Evolutionary conservation across 306 rosid species (phyloP).

Genomic region (Prunus davidiana): DNA sequence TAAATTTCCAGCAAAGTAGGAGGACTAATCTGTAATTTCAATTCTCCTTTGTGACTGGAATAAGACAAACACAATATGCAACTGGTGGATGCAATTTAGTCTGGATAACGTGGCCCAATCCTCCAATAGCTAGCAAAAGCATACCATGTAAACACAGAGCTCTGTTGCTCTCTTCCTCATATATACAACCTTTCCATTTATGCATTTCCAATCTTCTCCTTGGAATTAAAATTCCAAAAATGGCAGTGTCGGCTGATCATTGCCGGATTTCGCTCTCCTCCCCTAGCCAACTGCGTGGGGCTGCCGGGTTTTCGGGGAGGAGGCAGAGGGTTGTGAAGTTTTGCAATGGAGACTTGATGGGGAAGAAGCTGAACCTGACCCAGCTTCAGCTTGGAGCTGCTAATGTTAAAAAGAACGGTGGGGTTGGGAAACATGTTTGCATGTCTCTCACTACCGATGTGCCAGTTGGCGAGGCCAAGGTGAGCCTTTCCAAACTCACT

Average conservation of each 20-base stretch:
- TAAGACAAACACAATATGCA: conserved; percentile 9
- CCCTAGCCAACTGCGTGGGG: conserved; percentile 21
- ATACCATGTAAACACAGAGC: conserved; percentile 22
- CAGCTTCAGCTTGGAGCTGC: conserved; percentile 15
- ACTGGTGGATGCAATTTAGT: conserved; percentile 43
- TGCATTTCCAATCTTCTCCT: conserved; percentile 18
- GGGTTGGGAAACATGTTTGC: conserved; percentile 23
- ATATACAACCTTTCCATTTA: background rate
- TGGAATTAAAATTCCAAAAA: background rate
- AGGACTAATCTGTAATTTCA: conserved; percentile 17
- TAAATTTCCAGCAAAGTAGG: conserved; percentile 1
- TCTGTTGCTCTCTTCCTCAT: background rate
- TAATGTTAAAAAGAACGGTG: conserved; percentile 1
- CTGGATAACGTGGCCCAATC: conserved; percentile 44
- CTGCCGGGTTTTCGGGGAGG: conserved; percentile 19
- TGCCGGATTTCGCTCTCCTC: conserved; percentile 37
- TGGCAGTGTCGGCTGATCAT: conserved; percentile 35
- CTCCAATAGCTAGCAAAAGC: conserved; percentile 31
- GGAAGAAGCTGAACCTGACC: conserved; percentile 39
- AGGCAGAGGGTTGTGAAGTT: conserved; percentile 32
- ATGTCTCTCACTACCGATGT: conserved; percentile 38
- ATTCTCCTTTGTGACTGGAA: background rate
- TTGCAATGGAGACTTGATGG: conserved; percentile 47
- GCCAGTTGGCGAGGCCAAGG: conserved; percentile 27
- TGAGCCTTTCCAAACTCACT: conserved; percentile 2